A percentile compares a stretch with the other conserved stretches of the same genome.
phyloP scores from a whole-genome alignment of 2,329 filamentous ascomycete species.

The Talaromyces albobiverticillius region DNA sequence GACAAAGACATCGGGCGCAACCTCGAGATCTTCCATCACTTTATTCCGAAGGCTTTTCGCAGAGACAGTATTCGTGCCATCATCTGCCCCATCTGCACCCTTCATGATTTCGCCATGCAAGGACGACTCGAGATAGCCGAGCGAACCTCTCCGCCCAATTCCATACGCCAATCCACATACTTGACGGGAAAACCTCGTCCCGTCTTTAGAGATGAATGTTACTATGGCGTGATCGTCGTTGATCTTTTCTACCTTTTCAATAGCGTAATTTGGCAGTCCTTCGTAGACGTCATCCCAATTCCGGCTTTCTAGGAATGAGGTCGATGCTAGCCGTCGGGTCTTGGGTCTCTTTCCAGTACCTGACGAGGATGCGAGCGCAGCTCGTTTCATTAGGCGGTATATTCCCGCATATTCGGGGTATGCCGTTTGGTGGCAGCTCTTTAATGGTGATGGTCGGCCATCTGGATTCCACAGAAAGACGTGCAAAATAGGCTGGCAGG shows the following conservation, averaged over 20 bases:
- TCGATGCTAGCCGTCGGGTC: conserved; percentile 36
- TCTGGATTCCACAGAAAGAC: conserved; percentile 60
- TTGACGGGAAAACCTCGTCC: conserved; percentile 41
- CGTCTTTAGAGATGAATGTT: conserved; percentile 44
- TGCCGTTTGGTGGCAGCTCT: conserved; percentile 58
- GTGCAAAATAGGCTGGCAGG: conserved; percentile 55
- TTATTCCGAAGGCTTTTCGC: conserved; percentile 52
- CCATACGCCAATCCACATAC: conserved; percentile 55
- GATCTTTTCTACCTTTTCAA: conserved; percentile 40
- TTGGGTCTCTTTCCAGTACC: conserved; percentile 20
- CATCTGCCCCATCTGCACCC: not conserved
- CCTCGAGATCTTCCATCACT: conserved; percentile 51
- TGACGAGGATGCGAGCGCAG: conserved; percentile 29
- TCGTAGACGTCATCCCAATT: conserved; percentile 54
- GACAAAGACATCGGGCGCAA: conserved; percentile 53
- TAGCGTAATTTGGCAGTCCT: conserved; percentile 53
- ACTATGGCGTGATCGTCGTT: conserved; percentile 33
- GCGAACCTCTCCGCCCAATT: conserved; percentile 54
- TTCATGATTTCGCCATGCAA: conserved; percentile 49
- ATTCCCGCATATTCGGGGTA: conserved; percentile 62
- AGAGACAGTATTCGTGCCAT: conserved; percentile 3
- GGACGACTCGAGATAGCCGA: conserved; percentile 49
- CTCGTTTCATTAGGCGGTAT: conserved; percentile 59
- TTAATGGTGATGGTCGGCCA: conserved; percentile 54
- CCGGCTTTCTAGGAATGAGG: conserved; percentile 46